Evolutionary conservation across 768 basidiomycete species (phyloP).

Genomic region (Mycena crocata): DNA sequence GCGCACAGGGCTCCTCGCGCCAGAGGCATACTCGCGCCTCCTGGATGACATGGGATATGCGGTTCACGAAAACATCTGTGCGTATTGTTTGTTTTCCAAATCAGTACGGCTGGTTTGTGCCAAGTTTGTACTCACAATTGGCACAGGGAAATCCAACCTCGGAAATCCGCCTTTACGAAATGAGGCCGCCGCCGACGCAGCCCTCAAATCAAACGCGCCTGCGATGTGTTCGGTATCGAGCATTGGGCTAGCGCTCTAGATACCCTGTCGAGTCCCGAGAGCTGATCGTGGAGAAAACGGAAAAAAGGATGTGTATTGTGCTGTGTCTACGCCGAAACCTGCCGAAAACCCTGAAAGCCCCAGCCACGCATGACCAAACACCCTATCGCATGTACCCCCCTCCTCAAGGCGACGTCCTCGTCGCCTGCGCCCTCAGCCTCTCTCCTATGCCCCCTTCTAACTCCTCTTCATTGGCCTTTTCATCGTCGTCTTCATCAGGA

Average conservation of each 20-base stretch:
- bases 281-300: not conserved
- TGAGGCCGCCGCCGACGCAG: constrained; percentile 17
- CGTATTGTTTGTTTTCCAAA: not conserved
- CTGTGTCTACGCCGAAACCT: not conserved
- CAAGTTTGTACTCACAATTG: no score
- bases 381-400: no score
- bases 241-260: constrained; percentile 11
- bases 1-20: constrained; percentile 18
- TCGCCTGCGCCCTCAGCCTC: constrained; percentile 16
- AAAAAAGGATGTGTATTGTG: not conserved
- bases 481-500: no score
- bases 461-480: not conserved
- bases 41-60: constrained; percentile 30
- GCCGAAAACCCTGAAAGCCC: not conserved
- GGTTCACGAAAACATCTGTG: constrained; percentile 29
- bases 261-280: not conserved
- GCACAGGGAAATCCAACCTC: constrained; percentile 16
- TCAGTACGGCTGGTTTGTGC: no score
- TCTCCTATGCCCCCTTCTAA: not conserved
- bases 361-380: not conserved
- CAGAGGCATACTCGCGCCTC: constrained; percentile 26
- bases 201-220: constrained; percentile 20
- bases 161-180: not conserved
- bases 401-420: constrained; percentile 13
- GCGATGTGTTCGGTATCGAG: constrained; percentile 28